Conservation (phyloP, 345 rosid species). For the Citrus cavaleriei region DNA sequence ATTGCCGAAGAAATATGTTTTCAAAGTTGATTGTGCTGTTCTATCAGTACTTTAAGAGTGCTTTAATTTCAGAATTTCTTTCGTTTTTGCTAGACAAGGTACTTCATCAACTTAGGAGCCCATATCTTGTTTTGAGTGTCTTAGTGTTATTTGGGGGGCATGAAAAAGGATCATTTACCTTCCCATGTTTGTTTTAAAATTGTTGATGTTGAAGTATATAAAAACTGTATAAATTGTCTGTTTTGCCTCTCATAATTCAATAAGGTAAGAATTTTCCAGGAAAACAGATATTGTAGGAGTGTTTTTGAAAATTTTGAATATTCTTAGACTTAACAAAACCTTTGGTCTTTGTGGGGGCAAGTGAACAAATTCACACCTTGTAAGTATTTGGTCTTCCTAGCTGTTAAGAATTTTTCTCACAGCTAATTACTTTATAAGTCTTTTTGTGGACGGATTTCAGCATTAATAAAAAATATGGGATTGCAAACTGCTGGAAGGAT, state of each 20-base stretch:
- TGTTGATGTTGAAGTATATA: background rate
- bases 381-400: background rate
- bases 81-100: background rate
- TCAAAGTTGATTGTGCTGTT: background rate
- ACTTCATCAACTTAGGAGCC: background rate
- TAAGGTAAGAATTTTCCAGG: background rate
- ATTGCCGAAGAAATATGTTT: background rate
- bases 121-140: background rate
- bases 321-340: background rate
- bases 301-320: background rate
- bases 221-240: background rate
- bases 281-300: background rate
- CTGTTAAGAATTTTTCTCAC: background rate
- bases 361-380: background rate
- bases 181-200: background rate
- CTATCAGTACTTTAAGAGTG: background rate
- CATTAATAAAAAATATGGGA: constrained; percentile 74
- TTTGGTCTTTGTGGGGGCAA: background rate
- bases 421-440: background rate
- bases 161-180: background rate
- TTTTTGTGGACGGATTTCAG: constrained; percentile 36
- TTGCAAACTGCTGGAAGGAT: constrained; percentile 72
- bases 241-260: background rate
- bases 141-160: background rate
- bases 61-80: background rate